These are phyloP conservation scores for Lachnum nothofagi DNA, from an alignment of 2,329 filamentous ascomycete genomes.

Conservation along the genomic window DNA sequence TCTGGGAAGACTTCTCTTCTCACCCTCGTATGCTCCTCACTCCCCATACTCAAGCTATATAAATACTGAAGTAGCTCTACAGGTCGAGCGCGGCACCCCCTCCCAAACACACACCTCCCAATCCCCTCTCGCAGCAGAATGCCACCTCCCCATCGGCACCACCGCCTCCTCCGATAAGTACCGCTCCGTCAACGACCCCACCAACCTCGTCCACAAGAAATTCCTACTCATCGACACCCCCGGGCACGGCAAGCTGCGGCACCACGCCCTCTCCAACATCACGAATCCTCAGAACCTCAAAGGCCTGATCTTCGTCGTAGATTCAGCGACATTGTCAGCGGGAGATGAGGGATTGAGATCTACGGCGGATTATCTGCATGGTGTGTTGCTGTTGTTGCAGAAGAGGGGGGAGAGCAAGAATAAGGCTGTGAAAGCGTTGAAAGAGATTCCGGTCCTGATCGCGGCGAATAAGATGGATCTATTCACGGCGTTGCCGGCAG, in stretches of 20 bases:
- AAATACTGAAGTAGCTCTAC: constrained; percentile 1
- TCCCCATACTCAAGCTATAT: constrained; percentile 8
- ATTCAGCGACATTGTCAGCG: constrained; percentile 62
- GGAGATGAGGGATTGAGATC: constrained; percentile 60
- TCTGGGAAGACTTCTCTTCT: constrained; percentile 84
- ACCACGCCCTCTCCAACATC: constrained; percentile 55
- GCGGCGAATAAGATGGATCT: constrained; percentile 95
- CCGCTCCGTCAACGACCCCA: constrained; percentile 60
- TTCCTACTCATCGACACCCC: constrained; percentile 84
- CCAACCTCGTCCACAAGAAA: constrained; percentile 54
- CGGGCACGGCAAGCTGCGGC: constrained; percentile 88
- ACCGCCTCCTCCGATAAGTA: constrained; percentile 55
- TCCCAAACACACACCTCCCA: constrained; percentile 55
- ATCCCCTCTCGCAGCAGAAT: constrained; percentile 50
- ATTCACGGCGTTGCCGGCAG: constrained; percentile 82
- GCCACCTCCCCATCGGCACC: constrained; percentile 49
- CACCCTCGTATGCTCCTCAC: constrained; percentile 55
- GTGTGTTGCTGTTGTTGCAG: constrained; percentile 78
- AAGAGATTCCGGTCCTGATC: constrained; percentile 68
- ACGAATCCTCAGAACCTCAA: constrained; percentile 47
- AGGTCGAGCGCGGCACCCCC: constrained; percentile 50
- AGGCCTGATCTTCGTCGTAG: constrained; percentile 82
- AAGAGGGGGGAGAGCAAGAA: constrained; percentile 53
- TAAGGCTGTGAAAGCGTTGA: constrained; percentile 52
- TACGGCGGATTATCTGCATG: constrained; percentile 80